phyloP scores from a whole-genome alignment of 2,329 filamentous ascomycete genomes.

The Rhinocladiella mackenziei region DNA sequence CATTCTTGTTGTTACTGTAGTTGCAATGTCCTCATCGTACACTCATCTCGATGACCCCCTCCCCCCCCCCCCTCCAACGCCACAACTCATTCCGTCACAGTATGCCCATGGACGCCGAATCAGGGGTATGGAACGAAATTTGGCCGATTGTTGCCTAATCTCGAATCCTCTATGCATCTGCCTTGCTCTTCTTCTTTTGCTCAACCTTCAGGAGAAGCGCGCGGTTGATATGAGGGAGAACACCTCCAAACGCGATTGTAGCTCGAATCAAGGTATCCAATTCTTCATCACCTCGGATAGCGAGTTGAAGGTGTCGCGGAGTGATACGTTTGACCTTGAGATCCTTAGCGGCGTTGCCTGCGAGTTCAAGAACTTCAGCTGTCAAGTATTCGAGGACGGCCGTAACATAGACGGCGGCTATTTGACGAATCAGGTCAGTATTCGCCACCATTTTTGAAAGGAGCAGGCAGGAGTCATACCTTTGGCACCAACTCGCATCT shows the following conservation, averaged over 20 bases:
- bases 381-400: conserved; percentile 97
- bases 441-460: conserved; percentile 14
- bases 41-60: conserved; percentile 20
- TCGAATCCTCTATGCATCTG: conserved; percentile 28
- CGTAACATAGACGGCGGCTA: conserved; percentile 92
- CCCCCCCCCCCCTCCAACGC: conserved; percentile 15
- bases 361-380: conserved; percentile 94
- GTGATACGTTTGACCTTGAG: conserved; percentile 99
- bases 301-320: conserved; percentile 92
- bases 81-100: conserved; percentile 10
- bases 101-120: conserved; percentile 19
- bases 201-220: conserved; percentile 92
- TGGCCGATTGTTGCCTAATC: conserved; percentile 2
- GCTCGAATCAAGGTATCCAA: conserved; percentile 95
- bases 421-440: conserved; percentile 10
- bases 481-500: conserved; percentile 99
- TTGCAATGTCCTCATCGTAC: conserved; percentile 18
- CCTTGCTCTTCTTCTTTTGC: conserved; percentile 87
- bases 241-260: conserved; percentile 97
- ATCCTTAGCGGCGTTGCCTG: conserved; percentile 98
- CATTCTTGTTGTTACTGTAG: conserved; percentile 12
- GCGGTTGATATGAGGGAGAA: conserved; percentile 97
- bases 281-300: conserved; percentile 97
- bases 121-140: conserved; percentile 1
- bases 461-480: conserved; percentile 36